Base-by-base conservation (phyloP, 805 yeast species). In the Starmerella potacharoeniae region DNA sequence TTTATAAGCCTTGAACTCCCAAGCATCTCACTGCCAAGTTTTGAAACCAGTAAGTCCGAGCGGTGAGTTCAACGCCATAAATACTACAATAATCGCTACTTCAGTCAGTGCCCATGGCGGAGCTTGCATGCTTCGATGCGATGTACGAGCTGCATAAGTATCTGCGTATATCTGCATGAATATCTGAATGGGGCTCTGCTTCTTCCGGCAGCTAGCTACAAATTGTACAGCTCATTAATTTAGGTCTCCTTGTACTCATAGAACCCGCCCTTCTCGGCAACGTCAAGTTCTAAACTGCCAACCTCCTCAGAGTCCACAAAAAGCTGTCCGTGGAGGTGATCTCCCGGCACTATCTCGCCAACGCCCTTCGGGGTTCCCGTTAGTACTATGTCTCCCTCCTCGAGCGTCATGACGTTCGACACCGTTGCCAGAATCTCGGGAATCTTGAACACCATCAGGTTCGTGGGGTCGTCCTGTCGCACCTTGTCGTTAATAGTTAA, bases 341-440 rank as follows among this genome's bases (percentile, higher is more conserved):
- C 97, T 9, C 97, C 97, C 0, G 95, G 86, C 6, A 68, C 69
- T 36, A 90, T 71, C 30, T 77, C 72, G 8, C 97, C 96, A n/a
- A 93, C 98, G 16, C 98, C 98, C 69, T 89, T 87, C 47, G 98
- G 98, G 1, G 98, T 93, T 16, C 98, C 98, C 0, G 98, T 93
- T 51, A 93, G 75, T 56, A 93, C 82, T 59, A 93, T 76, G 66
- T 93, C 98, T 34, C 96, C 96, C 53, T 86, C 82, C 64, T 90
- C 82, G 55, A 93, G 74, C 4, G 97, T 87, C 91, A 91, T 91
- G 63, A 87, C 82, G n/a, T 82, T 71, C 5, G 95, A 84, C 81
- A 90, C 84, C 51, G 84, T 79, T 54, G 85, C 77, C 58, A 93
- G 73, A 58, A 93, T 83, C 63, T 80, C 77, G 64, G 89, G 90